Base-by-base conservation (phyloP, 768 basidiomycete species). In the Pleurotus citrinopileatus region DNA sequence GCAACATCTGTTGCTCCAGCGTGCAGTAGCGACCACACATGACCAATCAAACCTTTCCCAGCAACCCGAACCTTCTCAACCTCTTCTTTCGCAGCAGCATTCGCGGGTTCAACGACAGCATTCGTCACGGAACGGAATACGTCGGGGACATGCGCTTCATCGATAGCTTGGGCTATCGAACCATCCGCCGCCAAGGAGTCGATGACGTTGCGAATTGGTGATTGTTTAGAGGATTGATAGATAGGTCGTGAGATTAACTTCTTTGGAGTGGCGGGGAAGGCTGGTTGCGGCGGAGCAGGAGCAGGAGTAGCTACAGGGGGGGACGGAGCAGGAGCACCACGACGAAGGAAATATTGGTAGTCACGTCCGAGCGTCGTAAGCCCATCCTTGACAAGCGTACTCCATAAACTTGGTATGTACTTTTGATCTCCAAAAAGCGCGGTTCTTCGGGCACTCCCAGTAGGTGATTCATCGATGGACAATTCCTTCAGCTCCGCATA, bases 361-460 rank as follows among this genome's bases (percentile, higher is more conserved):
- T 93, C 88, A 1, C 70, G 63, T 7, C 87, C 89, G 1, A 92
- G 73, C 5, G 78, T 63, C 8, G 87, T 61, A 2, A 93, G 73
- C 6, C 78, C 73, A 52, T 84, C 81, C 3, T 87, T 77, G 6
- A 73, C 72, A 27, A 91, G 68, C 1, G 74, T 73, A 17, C 70
- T 72, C 90, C 91, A 92, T 7, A 89, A 67, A 48, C 71, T 81
- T 0, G 83, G 84, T 6, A 70, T 74, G 48, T 81, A 80, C 59
- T 86, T 87, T 61, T 87, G 84, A 59, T 91, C 88, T 0, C 76
- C 76, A 60, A 89, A 91, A 0, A 91, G 62, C 0, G 79, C 74
- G 0, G 76, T 75, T 9, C 87, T 76, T 28, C 74, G 76, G 0
- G 75, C 63, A 9, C 69, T 63, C 0, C 76, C 76, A 1, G 70